Evolutionary conservation across 768 basidiomycete species (phyloP), one percentile per base, ranked within the genome.

Genomic region (Candolleomyces eurysporus): DNA sequence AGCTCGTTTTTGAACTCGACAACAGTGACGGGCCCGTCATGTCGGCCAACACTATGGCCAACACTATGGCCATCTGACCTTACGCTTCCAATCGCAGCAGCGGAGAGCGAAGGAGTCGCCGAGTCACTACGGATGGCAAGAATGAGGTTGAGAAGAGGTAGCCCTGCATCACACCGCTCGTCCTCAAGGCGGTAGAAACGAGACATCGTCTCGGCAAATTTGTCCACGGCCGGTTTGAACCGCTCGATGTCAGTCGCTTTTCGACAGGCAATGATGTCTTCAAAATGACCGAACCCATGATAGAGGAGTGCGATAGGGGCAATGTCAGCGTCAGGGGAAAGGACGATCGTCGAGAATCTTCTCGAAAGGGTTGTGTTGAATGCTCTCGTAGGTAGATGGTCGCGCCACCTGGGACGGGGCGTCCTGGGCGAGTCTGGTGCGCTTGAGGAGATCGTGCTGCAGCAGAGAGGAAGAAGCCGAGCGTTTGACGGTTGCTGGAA

Each of bases 271-370:
- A 65, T 59, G 43, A 71, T 64, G 52, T 71, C 69, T 22, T 67
- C 51, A 55, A 69, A 69, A 42, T 63, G 63, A 16, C 67, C 69
- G 56, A 67, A 69, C 10, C 66, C 66, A 51, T 62, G 61, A 56
- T 68, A 71, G 26, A 69, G 67, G 53, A 68, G 62, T 14, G 67
- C 22, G 6, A 66, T 21, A 30, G 63, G 63, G 43, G 66, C 63
- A 39, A 64, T 46, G 36, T 58, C 22, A 45, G 22, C 19, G 59
- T 70, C 69, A 13, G 66, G 64, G 16, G 14, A 11, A 11, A 50
- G 68, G 68, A 45, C 68, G 63, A 58, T 70, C 68, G 55, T 68
- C 66, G 7, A 68, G 60, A 40, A 69, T 62, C 57, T 46, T 63
- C 59, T 68, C 57, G 49, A 39, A 45, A 11, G 51, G 40, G 21